Base-by-base conservation (phyloP, 257 asterid species). In the Galeopsis tetrahit region DNA sequence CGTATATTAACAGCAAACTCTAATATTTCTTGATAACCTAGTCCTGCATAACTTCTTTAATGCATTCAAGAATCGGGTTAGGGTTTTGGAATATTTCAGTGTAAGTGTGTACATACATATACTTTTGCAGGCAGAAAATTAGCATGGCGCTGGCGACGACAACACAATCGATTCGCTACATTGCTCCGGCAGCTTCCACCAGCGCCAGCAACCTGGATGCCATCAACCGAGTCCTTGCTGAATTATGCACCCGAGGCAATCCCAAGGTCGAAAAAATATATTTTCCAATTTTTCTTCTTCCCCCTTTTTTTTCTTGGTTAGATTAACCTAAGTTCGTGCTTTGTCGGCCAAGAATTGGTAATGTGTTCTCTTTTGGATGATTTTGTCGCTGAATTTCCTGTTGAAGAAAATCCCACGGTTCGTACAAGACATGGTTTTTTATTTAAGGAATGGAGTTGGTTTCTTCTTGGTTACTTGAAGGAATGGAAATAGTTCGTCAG, bases 181-280 rank as follows among this genome's bases (percentile, higher is more conserved):
- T 71, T 73, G 84, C 80, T 10, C 85, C 96, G 42, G 85, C 84
- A 17, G 55, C 90, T 5, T 76, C 89, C 74, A 65, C 90, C 63
- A 90, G 89, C 59, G 81, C 90, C 15, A 88, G 88, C 11, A 87
- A 87, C 75, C 73, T 88, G 31, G 99, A 94, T 59, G 82, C 93
- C 15, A 88, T 94, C 66, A 82, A 89, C 43, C 80, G 93, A 13
- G 83, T 90, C 3, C 87, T 93, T 17, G 80, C 90, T 8, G 96
- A 88, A 70, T 86, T 92, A 58, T 92, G 95, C 81, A 82, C 81
- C 68, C 86, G 90, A 35, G 89, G 90, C 46, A 85, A 71, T 78
- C 93, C 89, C 13, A 89, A 87, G 96, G 97, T 90, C 36, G 15
- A 63, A 48, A 46, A 70, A 40, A 15, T 31, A 13, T 66, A 13